Percentiles rank a stretch among this genome's conserved stretches.
Conservation (phyloP, 345 rosid species). For the Hypericum perforatum region DNA sequence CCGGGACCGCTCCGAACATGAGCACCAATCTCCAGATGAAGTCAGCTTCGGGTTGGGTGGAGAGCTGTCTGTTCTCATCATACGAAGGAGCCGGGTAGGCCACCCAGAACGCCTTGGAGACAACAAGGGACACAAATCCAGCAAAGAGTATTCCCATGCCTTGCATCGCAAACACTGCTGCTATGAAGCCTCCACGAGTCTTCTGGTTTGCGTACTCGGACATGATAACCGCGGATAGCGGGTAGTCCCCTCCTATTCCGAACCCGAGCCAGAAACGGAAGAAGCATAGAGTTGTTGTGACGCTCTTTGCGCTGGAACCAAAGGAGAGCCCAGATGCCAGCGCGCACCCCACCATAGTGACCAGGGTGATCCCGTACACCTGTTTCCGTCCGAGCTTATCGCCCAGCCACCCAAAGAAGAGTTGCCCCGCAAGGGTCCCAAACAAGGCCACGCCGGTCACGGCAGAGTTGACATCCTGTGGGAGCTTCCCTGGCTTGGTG, state of each 20-base stretch:
- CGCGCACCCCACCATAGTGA: slow-evolving; percentile 68
- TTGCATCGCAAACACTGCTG: slow-evolving; percentile 76
- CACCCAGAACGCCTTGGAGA: slow-evolving; percentile 34
- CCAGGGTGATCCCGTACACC: slow-evolving; percentile 67
- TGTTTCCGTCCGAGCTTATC: slow-evolving; percentile 72
- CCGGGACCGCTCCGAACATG: slow-evolving; percentile 75
- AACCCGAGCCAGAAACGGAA: slow-evolving; percentile 84
- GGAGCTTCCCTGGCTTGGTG: slow-evolving; percentile 24
- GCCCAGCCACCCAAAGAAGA: slow-evolving; percentile 67
- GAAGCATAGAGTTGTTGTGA: slow-evolving; percentile 52
- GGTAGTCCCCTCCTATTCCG: slow-evolving; percentile 83
- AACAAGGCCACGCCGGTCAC: slow-evolving; percentile 45
- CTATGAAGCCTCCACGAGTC: slow-evolving; percentile 64
- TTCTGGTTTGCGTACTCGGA: slow-evolving; percentile 63
- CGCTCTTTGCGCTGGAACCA: slow-evolving; percentile 38
- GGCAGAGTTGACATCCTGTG: slow-evolving; percentile 28
- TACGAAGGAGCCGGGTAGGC: slow-evolving; percentile 23
- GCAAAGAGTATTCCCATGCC: slow-evolving; percentile 57
- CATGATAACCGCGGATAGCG: slow-evolving; percentile 73
- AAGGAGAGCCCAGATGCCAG: slow-evolving; percentile 58
- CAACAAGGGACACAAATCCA: slow-evolving; percentile 45
- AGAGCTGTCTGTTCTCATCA: slow-evolving; percentile 15
- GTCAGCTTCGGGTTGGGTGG: slow-evolving; percentile 54
- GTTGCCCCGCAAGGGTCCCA: slow-evolving; percentile 46
- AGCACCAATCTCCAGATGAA: slow-evolving; percentile 63